Base-by-base conservation (phyloP, 345 rosid species). In the Linum lewisii region DNA sequence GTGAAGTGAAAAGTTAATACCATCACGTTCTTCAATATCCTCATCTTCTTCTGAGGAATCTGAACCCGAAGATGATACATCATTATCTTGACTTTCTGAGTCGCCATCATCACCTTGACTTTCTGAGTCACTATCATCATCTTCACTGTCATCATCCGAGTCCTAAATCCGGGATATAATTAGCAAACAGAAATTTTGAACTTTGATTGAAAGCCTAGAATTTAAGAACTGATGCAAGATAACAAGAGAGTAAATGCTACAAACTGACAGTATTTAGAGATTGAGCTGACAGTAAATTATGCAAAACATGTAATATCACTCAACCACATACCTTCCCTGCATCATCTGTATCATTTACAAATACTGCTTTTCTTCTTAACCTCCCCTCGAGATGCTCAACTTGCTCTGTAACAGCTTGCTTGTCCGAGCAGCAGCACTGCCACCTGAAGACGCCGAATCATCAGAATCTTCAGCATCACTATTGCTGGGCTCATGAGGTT, bases 291-390 rank as follows among this genome's bases (percentile, higher is more conserved):
- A 42, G 18, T 16, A 42, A 11, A 11, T 42, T 16, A 42, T 16
- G 18, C 18, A 42, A 42, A 42, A 42, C 47, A 42, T 42, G 47
- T 42, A 42, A 42, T 16, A 26, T 22, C 22, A 32, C n/a, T 9
- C 29, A 25, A 38, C 55, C 47, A 45, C 63, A 69, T 73, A 79
- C 86, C 81, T 62, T 69, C 23, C 74, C 81, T 59, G 22, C 53
- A 25, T 71, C 68, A 70, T 79, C 71, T 65, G 45, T 53, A 24
- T 73, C 77, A 56, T 76, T 70, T 66, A 70, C 71, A 73, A 88
- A 86, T 45, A 82, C 54, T 62, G 88, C 93, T 79, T 83, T 92
- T 77, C 98, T 83, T 77, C 95, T 79, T 61, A 76, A 47, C 78
- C 98, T 81, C 71, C 93, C 96, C 62, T 59, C 81, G 71, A 73